Conservation (phyloP, 305 asterid species). For the Plantago rigida region DNA sequence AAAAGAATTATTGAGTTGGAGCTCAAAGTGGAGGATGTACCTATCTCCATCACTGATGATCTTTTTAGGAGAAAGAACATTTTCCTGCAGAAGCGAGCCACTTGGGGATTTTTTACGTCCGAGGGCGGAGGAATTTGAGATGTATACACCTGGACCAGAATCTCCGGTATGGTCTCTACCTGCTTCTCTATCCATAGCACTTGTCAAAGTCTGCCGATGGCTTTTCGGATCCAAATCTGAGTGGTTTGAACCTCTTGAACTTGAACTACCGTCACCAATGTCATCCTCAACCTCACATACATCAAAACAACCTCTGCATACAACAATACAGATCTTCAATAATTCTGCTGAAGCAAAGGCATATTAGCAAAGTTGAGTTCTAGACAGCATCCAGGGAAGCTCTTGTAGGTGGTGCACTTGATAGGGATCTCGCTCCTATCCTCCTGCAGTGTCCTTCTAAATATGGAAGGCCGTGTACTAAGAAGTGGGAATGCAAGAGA, state of each 20-base stretch:
- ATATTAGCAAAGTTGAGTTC: constrained; percentile 11
- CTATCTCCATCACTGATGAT: constrained; percentile 59
- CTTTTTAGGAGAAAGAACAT: constrained; percentile 53
- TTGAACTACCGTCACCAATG: constrained; percentile 50
- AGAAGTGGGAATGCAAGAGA: too few relatives aligned
- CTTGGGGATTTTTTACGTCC: constrained; percentile 48
- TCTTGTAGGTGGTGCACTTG: too few relatives aligned
- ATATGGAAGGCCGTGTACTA: too few relatives aligned
- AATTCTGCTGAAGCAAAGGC: not conserved
- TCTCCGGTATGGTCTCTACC: constrained; percentile 21
- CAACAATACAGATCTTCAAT: constrained; percentile 6
- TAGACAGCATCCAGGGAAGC: not conserved
- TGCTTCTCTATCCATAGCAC: constrained; percentile 39
- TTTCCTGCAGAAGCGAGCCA: constrained; percentile 55
- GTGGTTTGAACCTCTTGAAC: constrained; percentile 35
- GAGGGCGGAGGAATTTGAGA: constrained; percentile 40
- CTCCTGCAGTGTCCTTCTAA: too few relatives aligned
- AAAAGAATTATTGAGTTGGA: not conserved
- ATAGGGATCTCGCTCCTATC: too few relatives aligned
- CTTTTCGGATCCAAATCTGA: constrained; percentile 39
- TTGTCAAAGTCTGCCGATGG: constrained; percentile 28
- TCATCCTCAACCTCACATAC: constrained; percentile 71
- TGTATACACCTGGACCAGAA: constrained; percentile 40
- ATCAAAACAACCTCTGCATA: constrained; percentile 74
- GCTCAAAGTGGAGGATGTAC: constrained; percentile 33